A percentile compares a stretch with the other conserved stretches of the same genome.
Conservation (phyloP, 495 filamentous ascomycete species). For the Penicillium angulare region DNA sequence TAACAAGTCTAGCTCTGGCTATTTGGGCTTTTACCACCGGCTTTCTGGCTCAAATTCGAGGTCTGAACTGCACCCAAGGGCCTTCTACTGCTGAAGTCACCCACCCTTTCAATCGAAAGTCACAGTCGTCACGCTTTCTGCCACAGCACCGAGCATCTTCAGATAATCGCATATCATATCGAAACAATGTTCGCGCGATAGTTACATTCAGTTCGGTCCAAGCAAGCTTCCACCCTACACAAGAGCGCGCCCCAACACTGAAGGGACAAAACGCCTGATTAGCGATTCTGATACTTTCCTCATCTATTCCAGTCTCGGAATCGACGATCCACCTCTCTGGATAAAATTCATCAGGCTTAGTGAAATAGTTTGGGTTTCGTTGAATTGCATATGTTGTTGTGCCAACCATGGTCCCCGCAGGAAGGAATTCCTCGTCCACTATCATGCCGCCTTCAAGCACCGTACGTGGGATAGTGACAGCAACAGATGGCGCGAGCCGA, state of each 20-base stretch:
- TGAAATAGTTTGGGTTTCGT: slow-evolving; percentile 24
- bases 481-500: slow-evolving; percentile 66
- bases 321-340: slow-evolving; percentile 31
- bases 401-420: slow-evolving; percentile 53
- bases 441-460: slow-evolving; percentile 60
- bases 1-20: too few relatives aligned
- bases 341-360: slow-evolving; percentile 24
- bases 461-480: slow-evolving; percentile 57
- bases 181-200: too few relatives aligned
- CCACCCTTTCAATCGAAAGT: too few relatives aligned
- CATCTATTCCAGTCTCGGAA: background rate
- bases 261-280: slow-evolving; percentile 54
- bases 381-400: slow-evolving; percentile 50
- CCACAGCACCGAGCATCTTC: too few relatives aligned
- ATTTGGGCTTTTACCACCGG: too few relatives aligned
- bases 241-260: slow-evolving; percentile 53
- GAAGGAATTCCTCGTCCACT: slow-evolving; percentile 55
- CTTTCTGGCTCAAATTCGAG: too few relatives aligned
- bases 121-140: too few relatives aligned
- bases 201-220: slow-evolving; percentile 25
- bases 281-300: too few relatives aligned
- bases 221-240: slow-evolving; percentile 59
- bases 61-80: too few relatives aligned
- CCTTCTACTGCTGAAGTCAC: too few relatives aligned
- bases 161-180: too few relatives aligned